phyloP scores from a whole-genome alignment of 2,329 filamentous ascomycete species.

The Cytospora paraplurivora region DNA sequence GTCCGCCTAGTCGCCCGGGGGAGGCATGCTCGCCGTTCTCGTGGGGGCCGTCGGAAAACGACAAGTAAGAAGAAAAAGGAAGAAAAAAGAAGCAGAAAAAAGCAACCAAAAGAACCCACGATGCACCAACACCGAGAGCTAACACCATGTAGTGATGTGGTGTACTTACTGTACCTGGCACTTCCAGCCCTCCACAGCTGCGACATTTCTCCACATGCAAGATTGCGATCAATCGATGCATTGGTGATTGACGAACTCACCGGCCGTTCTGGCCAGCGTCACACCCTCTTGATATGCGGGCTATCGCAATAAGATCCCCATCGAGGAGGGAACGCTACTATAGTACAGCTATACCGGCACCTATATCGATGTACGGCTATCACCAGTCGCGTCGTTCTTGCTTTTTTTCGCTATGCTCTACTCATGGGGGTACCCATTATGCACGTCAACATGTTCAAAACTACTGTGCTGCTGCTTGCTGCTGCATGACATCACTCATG shows the following conservation, averaged over 20 bases:
- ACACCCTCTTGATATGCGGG: conserved; percentile 11
- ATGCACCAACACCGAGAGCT: too few species aligned
- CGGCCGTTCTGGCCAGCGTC: conserved; percentile 19
- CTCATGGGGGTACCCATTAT: neutral
- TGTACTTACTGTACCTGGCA: too few species aligned
- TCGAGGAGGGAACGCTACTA: neutral
- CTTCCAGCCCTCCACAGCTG: conserved; percentile 4
- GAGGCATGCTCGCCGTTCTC: too few species aligned
- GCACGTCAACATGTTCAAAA: neutral
- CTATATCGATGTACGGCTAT: too few species aligned
- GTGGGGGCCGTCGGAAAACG: neutral
- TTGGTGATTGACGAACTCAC: conserved; percentile 27
- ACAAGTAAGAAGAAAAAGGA: neutral
- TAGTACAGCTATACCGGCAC: neutral
- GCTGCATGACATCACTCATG: neutral
- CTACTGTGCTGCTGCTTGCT: neutral
- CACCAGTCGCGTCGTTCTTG: neutral
- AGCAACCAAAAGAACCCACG: neutral
- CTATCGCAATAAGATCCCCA: neutral
- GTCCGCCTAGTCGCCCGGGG: too few species aligned
- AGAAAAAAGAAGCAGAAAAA: neutral
- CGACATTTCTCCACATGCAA: conserved; percentile 23
- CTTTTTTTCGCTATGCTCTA: neutral
- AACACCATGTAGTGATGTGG: too few species aligned
- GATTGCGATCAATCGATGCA: conserved; percentile 28